Conservation (phyloP, 2,329 filamentous ascomycete species). For the Dactylella cylindrospora region DNA sequence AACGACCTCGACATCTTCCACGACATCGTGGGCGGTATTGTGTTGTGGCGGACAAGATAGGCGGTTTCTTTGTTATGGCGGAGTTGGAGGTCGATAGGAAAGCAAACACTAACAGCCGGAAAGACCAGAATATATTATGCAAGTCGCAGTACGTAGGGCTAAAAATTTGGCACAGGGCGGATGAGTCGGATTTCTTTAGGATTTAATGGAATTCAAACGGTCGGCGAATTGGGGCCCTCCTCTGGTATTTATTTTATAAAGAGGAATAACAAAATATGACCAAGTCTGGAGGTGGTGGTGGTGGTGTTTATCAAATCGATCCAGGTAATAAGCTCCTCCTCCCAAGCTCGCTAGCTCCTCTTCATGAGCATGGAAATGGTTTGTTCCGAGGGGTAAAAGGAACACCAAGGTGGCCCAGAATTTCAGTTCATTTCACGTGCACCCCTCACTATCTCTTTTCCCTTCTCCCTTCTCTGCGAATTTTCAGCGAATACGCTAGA, state of each 20-base stretch:
- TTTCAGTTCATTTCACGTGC: slow-evolving; percentile 45
- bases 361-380: slow-evolving; percentile 34
- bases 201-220: not conserved
- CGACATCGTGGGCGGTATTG: slow-evolving; percentile 66
- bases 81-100: slow-evolving; percentile 8
- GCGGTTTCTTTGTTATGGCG: slow-evolving; percentile 21
- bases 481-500: no score
- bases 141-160: no score
- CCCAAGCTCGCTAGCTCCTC: slow-evolving; percentile 27
- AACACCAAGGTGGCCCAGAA: no score
- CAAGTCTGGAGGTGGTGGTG: not conserved
- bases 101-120: slow-evolving; percentile 6
- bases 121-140: slow-evolving; percentile 2
- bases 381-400: slow-evolving; percentile 38
- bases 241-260: slow-evolving; percentile 42
- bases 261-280: no score
- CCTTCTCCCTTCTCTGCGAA: no score
- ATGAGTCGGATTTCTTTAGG: not conserved
- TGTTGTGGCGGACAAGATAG: slow-evolving; percentile 39
- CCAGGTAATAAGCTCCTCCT: slow-evolving; percentile 42
- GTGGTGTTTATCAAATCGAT: slow-evolving; percentile 39
- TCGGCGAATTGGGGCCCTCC: slow-evolving; percentile 19
- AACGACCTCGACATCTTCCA: slow-evolving; percentile 88
- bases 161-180: no score
- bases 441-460: no score